Percentiles rank a stretch among this genome's conserved stretches.
These are phyloP conservation scores for Hyaloscypha bicolor DNA, from an alignment of 495 filamentous ascomycete species.

Conservation along the genomic window DNA sequence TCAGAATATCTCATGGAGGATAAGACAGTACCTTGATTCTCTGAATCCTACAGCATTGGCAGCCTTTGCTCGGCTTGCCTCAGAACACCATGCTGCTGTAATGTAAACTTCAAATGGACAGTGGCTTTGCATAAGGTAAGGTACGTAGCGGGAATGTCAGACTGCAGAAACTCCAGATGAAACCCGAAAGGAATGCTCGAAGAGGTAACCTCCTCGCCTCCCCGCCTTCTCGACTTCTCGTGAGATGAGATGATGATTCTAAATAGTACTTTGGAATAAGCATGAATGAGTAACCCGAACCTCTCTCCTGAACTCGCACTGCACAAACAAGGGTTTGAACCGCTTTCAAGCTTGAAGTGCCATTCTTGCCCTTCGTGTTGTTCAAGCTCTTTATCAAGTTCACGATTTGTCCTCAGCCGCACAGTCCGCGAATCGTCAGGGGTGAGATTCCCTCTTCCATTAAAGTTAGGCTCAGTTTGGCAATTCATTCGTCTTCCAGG, in stretches of 20 bases:
- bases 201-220: not conserved
- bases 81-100: constrained; percentile 63
- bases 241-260: not conserved
- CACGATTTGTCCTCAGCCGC: constrained; percentile 1
- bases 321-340: not conserved
- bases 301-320: not conserved
- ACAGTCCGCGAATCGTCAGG: not conserved
- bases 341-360: not conserved
- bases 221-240: not conserved
- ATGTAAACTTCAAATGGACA: not conserved
- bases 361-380: not conserved
- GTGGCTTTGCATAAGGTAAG: not conserved
- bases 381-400: not conserved
- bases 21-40: constrained; percentile 22
- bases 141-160: not conserved
- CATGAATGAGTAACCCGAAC: not conserved
- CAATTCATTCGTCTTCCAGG: not conserved
- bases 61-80: constrained; percentile 69
- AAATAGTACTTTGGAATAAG: not conserved
- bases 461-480: not conserved
- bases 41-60: constrained; percentile 40
- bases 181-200: not conserved
- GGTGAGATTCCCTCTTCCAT: not conserved
- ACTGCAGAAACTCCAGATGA: not conserved
- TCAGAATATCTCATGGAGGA: not conserved